These are phyloP conservation scores for Nicotiana tabacum DNA, from an alignment of 257 asterid genomes.

Conservation along the genomic window DNA sequence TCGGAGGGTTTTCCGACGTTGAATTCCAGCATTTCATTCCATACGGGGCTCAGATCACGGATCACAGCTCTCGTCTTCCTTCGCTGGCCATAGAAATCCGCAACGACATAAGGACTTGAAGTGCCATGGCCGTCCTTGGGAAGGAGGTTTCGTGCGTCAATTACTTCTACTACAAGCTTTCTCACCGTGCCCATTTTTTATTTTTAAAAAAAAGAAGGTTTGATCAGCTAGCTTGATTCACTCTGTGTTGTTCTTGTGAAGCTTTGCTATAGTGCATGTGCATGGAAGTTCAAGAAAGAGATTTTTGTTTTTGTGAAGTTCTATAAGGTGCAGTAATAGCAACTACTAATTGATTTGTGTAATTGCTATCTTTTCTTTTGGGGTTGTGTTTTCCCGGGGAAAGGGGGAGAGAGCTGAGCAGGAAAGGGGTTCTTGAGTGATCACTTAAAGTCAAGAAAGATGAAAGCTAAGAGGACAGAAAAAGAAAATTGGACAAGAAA, in stretches of 20 bases:
- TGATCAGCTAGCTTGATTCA: too few relatives aligned
- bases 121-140: constrained; percentile 92
- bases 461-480: constrained; percentile 12
- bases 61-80: constrained; percentile 56
- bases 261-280: not conserved
- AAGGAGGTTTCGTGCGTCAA: constrained; percentile 60
- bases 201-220: too few relatives aligned
- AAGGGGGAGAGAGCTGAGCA: not conserved
- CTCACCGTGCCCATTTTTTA: constrained; percentile 36
- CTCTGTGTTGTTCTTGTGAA: not conserved
- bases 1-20: constrained; percentile 59
- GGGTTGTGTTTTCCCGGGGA: not conserved
- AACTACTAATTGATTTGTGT: not conserved
- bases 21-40: constrained; percentile 69
- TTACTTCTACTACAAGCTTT: constrained; percentile 72
- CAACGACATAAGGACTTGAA: constrained; percentile 70
- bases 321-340: not conserved
- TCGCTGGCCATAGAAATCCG: constrained; percentile 78
- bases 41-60: constrained; percentile 68
- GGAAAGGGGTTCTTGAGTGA: constrained; percentile 21
- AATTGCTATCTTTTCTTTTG: not conserved
- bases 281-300: not conserved
- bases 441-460: constrained; percentile 11
- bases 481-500: not conserved
- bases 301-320: not conserved